phyloP scores from a whole-genome alignment of 2,329 filamentous ascomycete species.

The Paraphoma sp. region DNA sequence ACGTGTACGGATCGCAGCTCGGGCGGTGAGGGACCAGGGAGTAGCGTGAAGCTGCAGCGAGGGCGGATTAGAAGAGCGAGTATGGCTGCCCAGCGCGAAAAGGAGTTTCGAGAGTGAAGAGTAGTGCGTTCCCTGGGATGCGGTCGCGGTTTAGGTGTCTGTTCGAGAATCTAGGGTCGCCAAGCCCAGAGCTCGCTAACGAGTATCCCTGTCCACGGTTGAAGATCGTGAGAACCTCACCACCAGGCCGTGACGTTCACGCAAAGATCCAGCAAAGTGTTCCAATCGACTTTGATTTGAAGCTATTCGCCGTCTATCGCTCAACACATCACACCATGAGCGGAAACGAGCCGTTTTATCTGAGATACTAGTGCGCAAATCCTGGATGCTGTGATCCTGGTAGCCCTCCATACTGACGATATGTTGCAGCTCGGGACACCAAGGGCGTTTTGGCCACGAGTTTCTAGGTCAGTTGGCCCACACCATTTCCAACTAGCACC shows the following conservation, averaged over 20 bases:
- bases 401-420: constrained; percentile 13
- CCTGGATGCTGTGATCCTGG: neutral
- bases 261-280: neutral
- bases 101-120: constrained; percentile 18
- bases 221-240: constrained; percentile 29
- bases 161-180: constrained; percentile 37
- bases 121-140: constrained; percentile 32
- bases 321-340: constrained; percentile 61
- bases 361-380: constrained; percentile 88
- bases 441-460: constrained; percentile 96
- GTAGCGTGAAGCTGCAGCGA: constrained; percentile 18
- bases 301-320: too few species aligned
- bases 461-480: constrained; percentile 75
- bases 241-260: neutral
- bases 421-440: constrained; percentile 83
- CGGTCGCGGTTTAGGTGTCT: constrained; percentile 46
- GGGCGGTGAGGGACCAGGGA: constrained; percentile 16
- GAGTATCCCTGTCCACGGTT: constrained; percentile 22
- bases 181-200: constrained; percentile 29
- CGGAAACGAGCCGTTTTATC: constrained; percentile 84
- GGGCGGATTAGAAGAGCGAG: constrained; percentile 2
- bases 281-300: too few species aligned
- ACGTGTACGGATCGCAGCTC: constrained; percentile 37
- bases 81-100: constrained; percentile 24
- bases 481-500: neutral